A percentile compares a stretch with the other conserved stretches of the same genome.
Evolutionary conservation across 331 rosid species (phyloP).

Genomic region (Quercus phellos): DNA sequence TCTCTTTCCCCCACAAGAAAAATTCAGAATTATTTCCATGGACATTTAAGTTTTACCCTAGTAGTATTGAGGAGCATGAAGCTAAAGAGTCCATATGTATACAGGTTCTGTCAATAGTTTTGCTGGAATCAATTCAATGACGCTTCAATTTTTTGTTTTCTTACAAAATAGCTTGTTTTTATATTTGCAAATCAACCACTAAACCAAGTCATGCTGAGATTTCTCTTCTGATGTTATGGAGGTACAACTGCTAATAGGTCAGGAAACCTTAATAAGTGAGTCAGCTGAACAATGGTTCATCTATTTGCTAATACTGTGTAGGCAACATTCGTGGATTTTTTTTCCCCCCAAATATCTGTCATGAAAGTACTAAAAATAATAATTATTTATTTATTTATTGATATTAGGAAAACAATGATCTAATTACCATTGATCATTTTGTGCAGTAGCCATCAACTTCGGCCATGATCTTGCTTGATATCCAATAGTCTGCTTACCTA

Average conservation of each 20-base stretch:
- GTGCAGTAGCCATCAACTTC: too few species aligned
- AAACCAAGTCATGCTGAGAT: neutral
- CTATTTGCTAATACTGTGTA: neutral
- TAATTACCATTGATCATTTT: too few species aligned
- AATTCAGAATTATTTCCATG: constrained; percentile 19
- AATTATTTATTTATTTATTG: too few species aligned
- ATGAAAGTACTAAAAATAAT: too few species aligned
- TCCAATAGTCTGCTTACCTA: too few species aligned
- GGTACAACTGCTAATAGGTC: neutral
- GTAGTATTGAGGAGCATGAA: neutral
- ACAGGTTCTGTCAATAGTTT: neutral
- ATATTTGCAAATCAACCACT: neutral
- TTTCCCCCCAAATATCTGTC: too few species aligned
- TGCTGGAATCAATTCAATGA: neutral
- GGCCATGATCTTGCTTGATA: too few species aligned
- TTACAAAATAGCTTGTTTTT: neutral
- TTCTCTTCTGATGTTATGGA: neutral
- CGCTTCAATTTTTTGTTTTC: neutral
- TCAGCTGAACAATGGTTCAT: neutral
- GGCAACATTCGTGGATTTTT: neutral
- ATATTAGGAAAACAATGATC: too few species aligned
- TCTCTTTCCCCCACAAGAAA: constrained; percentile 13
- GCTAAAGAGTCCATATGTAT: neutral
- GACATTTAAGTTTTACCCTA: constrained; percentile 5
- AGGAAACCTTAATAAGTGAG: neutral